These are phyloP conservation scores for Ananas comosus DNA, from an alignment of 176 grass and related monocot genomes.

Conservation along the genomic window DNA sequence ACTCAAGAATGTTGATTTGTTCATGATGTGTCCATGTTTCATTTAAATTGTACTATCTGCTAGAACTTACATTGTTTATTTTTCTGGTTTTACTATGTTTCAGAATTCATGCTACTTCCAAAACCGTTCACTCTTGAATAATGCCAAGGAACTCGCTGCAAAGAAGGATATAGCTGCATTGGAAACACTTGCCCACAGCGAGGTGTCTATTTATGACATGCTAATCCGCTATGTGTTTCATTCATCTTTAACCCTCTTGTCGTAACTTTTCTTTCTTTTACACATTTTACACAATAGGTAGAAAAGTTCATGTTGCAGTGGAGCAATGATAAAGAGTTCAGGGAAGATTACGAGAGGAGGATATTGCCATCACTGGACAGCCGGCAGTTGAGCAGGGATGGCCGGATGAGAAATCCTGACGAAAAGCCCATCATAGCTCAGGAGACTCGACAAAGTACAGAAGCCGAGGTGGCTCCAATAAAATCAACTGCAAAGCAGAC, in stretches of 20 bases:
- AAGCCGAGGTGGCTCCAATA: constrained; percentile 28
- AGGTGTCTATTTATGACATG: constrained; percentile 38
- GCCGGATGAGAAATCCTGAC: constrained; percentile 80
- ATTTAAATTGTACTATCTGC: neutral
- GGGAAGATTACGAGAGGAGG: constrained; percentile 92
- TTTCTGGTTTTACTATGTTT: constrained; percentile 13
- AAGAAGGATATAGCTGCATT: constrained; percentile 65
- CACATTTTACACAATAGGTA: constrained; percentile 34
- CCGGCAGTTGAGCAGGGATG: constrained; percentile 62
- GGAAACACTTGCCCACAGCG: constrained; percentile 45
- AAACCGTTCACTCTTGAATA: constrained; percentile 49
- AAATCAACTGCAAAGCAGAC: constrained; percentile 39
- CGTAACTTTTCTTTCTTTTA: neutral
- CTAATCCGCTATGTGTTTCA: neutral
- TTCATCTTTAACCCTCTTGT: neutral
- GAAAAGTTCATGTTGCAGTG: constrained; percentile 79
- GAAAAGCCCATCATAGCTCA: constrained; percentile 67
- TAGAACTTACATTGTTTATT: neutral
- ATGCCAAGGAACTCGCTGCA: constrained; percentile 58
- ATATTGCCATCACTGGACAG: constrained; percentile 60
- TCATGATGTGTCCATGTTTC: neutral
- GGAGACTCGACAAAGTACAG: constrained; percentile 20
- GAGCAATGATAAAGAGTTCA: constrained; percentile 57
- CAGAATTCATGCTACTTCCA: constrained; percentile 67
- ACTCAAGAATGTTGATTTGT: too few relatives aligned